These are phyloP conservation scores for Glycine latifolia DNA, from an alignment of 306 rosid species.

Conservation along the genomic window DNA sequence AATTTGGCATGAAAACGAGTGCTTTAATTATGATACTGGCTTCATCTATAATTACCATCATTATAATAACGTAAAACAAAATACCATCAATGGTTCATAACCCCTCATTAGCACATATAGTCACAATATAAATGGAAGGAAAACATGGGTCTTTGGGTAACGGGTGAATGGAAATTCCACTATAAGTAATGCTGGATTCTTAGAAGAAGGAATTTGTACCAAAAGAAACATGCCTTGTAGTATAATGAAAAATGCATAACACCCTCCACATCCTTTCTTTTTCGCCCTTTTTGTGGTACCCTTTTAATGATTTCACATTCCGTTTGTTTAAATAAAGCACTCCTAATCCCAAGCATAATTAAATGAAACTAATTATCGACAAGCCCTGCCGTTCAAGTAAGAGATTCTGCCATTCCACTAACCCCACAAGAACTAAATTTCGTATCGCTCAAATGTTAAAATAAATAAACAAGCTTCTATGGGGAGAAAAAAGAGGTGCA, in stretches of 20 bases:
- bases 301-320: constrained; percentile 50
- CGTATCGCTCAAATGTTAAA: constrained; percentile 33
- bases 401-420: not conserved
- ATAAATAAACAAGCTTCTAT: constrained; percentile 5
- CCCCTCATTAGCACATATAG: not conserved
- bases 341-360: not conserved
- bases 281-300: constrained; percentile 40
- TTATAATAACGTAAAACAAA: constrained; percentile 70
- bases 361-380: not conserved
- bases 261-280: constrained; percentile 32
- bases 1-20: constrained; percentile 44
- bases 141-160: constrained; percentile 32
- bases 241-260: constrained; percentile 7
- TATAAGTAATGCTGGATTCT: constrained; percentile 34
- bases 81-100: constrained; percentile 59
- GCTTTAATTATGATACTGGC: constrained; percentile 54
- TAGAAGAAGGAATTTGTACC: constrained; percentile 39
- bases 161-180: constrained; percentile 30
- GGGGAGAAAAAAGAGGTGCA: constrained; percentile 10
- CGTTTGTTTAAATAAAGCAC: constrained; percentile 5
- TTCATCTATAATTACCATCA: constrained; percentile 61
- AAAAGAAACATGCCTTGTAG: constrained; percentile 10
- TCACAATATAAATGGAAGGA: constrained; percentile 36
- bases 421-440: constrained; percentile 35
- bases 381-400: not conserved